Evolutionary conservation across 2,329 filamentous ascomycete genomes (phyloP).

Genomic region (Xylaria polymorpha): DNA sequence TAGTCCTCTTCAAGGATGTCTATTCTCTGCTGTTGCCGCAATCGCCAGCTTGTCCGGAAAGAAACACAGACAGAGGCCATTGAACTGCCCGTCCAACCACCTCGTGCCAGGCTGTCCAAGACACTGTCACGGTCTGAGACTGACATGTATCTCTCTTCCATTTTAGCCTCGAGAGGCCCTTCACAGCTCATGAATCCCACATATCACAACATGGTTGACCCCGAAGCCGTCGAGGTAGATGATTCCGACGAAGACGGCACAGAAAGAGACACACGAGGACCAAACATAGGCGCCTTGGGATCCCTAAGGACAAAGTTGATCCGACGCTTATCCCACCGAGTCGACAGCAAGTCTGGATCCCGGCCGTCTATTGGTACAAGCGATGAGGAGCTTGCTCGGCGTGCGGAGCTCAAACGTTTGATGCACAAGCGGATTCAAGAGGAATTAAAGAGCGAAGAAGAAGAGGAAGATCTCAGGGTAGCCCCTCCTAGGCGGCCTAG

Average conservation of each 20-base stretch:
- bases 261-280: constrained; percentile 31
- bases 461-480: constrained; percentile 52
- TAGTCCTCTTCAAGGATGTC: constrained; percentile 47
- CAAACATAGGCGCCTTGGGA: constrained; percentile 56
- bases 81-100: constrained; percentile 43
- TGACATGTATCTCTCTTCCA: constrained; percentile 41
- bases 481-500: constrained; percentile 44
- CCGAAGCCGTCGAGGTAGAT: constrained; percentile 56
- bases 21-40: constrained; percentile 52
- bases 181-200: constrained; percentile 42
- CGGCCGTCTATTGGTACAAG: constrained; percentile 59
- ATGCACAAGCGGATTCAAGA: constrained; percentile 68
- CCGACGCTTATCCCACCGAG: constrained; percentile 60
- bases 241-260: constrained; percentile 49
- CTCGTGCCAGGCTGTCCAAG: constrained; percentile 43
- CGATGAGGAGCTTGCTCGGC: constrained; percentile 64
- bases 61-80: constrained; percentile 36
- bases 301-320: constrained; percentile 59
- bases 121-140: constrained; percentile 37
- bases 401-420: constrained; percentile 66
- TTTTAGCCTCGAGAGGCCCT: constrained; percentile 38
- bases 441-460: constrained; percentile 64
- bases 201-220: constrained; percentile 47
- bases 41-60: constrained; percentile 37
- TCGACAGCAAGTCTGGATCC: constrained; percentile 54